phyloP scores from a whole-genome alignment of 1,284 basidiomycete genomes.

The Volvariella volvacea region DNA sequence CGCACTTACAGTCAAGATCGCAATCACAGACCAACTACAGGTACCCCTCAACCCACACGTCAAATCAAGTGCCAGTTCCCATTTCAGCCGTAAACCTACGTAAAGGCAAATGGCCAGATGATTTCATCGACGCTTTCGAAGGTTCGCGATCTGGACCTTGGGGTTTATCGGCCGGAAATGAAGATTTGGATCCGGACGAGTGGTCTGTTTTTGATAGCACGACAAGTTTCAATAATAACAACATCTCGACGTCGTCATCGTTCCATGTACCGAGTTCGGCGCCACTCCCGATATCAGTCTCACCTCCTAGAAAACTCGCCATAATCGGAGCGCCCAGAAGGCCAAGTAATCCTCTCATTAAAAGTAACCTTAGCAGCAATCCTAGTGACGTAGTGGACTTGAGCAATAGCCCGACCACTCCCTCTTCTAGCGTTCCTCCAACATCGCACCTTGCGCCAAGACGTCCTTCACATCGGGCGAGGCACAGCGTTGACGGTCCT shows the following conservation, averaged over 20 bases:
- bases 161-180: too few relatives aligned
- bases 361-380: too few relatives aligned
- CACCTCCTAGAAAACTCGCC: conserved; percentile 52
- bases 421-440: conserved; percentile 30
- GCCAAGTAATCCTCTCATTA: conserved; percentile 24
- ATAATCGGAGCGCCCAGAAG: conserved; percentile 35
- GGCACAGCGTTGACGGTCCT: conserved; percentile 49
- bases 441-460: conserved; percentile 43
- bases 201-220: not conserved
- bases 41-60: too few relatives aligned
- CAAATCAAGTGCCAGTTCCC: not conserved
- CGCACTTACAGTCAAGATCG: conserved; percentile 1
- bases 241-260: not conserved
- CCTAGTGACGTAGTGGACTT: too few relatives aligned
- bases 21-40: too few relatives aligned
- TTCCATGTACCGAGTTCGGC: conserved; percentile 10
- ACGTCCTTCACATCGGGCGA: conserved; percentile 49
- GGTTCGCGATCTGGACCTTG: conserved; percentile 5
- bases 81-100: conserved; percentile 48
- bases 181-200: too few relatives aligned
- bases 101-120: conserved; percentile 79
- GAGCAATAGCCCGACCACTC: too few relatives aligned
- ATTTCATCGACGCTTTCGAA: conserved; percentile 59
- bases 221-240: not conserved
- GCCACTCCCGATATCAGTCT: conserved; percentile 31